Conservation (phyloP, 2,329 filamentous ascomycete genomes). For the Talaromyces islandicus region DNA sequence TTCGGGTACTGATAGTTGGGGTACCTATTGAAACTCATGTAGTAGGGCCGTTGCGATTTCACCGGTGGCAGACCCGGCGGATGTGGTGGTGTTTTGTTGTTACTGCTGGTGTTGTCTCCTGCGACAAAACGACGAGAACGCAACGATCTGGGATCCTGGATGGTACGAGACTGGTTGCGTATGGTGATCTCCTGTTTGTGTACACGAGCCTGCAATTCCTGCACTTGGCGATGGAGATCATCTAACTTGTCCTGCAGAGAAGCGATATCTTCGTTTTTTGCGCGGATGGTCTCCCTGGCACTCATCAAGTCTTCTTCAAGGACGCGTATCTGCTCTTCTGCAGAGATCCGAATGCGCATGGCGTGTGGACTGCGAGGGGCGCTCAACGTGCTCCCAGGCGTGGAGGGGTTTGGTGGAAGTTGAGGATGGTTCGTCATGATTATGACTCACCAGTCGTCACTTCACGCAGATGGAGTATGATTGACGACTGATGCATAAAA, state of each 20-base stretch:
- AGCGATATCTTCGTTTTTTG: background rate
- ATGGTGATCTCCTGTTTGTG: conserved; percentile 19
- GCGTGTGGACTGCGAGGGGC: background rate
- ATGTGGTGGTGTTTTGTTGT: conserved; percentile 6
- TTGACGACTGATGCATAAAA: background rate
- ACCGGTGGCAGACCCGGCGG: background rate
- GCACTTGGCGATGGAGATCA: background rate
- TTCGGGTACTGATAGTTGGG: background rate
- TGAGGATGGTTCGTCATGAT: background rate
- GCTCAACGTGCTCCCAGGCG: background rate
- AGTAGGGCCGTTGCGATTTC: background rate
- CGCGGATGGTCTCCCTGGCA: background rate
- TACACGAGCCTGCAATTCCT: conserved; percentile 16
- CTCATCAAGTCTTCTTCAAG: background rate
- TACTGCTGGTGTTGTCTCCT: no score
- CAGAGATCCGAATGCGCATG: background rate
- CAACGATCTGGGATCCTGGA: conserved; percentile 17
- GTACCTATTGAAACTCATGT: background rate
- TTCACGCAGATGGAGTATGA: background rate
- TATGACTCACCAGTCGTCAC: background rate
- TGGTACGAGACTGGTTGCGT: conserved; percentile 21
- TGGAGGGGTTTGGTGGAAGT: background rate
- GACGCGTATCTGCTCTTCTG: background rate
- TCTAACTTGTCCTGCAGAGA: conserved; percentile 3
- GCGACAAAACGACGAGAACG: conserved; percentile 3